A percentile compares a stretch with the other conserved stretches of the same genome.
Conservation (phyloP, 192 early-diverging fungal genomes). For the Coemansia sp. region DNA sequence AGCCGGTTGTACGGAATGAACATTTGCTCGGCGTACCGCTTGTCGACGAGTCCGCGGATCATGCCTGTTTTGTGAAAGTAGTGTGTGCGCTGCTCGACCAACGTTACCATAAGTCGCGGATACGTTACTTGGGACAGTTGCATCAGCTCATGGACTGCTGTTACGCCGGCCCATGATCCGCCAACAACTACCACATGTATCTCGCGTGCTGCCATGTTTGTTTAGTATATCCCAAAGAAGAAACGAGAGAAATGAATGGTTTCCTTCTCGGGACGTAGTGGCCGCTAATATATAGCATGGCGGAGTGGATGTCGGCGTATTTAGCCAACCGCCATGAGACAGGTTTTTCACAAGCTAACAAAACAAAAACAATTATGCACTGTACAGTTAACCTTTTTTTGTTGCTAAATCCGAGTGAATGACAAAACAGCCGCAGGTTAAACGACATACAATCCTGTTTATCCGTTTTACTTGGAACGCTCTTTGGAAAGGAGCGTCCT, state of each 20-base stretch:
- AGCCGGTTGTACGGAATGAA: conserved; percentile 60
- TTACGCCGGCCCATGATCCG: conserved; percentile 59
- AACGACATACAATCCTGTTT: neutral
- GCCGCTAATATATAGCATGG: neutral
- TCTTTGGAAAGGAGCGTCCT: too few species aligned
- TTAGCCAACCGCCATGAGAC: neutral
- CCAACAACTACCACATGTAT: conserved; percentile 58
- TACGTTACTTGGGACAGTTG: conserved; percentile 30
- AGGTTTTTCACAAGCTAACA: neutral
- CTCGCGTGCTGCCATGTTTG: conserved; percentile 33
- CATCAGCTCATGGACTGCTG: conserved; percentile 45
- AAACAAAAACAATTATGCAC: neutral
- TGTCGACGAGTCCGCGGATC: conserved; percentile 57
- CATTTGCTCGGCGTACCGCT: conserved; percentile 46
- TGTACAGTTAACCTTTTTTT: neutral
- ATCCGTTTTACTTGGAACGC: neutral
- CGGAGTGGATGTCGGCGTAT: neutral
- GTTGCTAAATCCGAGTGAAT: neutral
- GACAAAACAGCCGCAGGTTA: neutral
- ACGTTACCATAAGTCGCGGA: conserved; percentile 47
- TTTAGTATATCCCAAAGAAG: neutral
- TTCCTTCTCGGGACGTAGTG: neutral
- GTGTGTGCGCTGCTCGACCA: conserved; percentile 59
- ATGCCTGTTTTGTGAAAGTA: conserved; percentile 60
- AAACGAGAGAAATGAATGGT: neutral